A percentile compares a stretch with the other conserved stretches of the same genome.
phyloP scores from a whole-genome alignment of 306 rosid species.

The Cicer arietinum region DNA sequence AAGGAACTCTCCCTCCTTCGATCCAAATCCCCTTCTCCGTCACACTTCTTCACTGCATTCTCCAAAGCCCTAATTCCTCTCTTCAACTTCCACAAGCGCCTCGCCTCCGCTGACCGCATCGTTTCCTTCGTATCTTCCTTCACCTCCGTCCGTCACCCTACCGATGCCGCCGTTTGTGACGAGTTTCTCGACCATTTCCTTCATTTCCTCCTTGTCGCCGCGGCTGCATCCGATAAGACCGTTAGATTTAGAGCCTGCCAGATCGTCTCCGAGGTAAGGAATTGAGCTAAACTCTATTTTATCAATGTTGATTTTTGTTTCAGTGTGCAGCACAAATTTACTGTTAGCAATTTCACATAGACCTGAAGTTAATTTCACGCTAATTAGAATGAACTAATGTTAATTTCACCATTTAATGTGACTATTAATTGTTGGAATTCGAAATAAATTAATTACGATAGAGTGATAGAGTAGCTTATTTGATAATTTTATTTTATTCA shows the following conservation, averaged over 20 bases:
- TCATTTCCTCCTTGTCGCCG: constrained; percentile 67
- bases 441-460: not conserved
- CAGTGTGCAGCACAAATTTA: not conserved
- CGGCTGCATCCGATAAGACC: constrained; percentile 60
- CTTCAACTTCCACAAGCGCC: constrained; percentile 70
- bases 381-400: not conserved
- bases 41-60: constrained; percentile 71
- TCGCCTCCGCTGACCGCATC: constrained; percentile 70
- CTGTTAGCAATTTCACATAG: not conserved
- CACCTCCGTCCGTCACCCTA: constrained; percentile 48
- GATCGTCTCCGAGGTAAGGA: constrained; percentile 80
- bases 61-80: constrained; percentile 68
- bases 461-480: not conserved
- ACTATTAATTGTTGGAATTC: constrained; percentile 1
- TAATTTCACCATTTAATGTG: constrained; percentile 5
- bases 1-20: constrained; percentile 77
- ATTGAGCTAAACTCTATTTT: constrained; percentile 12
- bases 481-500: not conserved
- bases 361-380: not conserved
- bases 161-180: constrained; percentile 46
- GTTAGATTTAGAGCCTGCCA: constrained; percentile 88
- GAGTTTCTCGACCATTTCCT: constrained; percentile 73
- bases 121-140: constrained; percentile 76
- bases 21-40: constrained; percentile 54
- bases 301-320: not conserved